Evolutionary conservation across 108 stramenopile species (phyloP), one percentile per base, ranked within the genome.

Genomic region (Skeletonema tropicum): DNA sequence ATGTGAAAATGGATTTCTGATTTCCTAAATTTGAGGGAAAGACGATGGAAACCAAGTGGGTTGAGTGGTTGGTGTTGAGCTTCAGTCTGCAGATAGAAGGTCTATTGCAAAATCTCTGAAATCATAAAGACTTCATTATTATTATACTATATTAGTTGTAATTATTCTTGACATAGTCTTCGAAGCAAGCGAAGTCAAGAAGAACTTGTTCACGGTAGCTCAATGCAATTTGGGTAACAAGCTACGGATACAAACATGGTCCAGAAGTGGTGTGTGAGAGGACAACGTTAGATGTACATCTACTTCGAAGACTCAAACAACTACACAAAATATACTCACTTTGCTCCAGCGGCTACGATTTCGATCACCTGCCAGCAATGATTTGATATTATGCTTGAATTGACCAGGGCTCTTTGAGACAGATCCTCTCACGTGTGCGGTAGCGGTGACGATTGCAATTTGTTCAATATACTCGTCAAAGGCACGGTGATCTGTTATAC

Each of bases 381-480:
- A 57, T 67, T 78, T 76, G 48, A 90, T 80, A 8, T 87, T 87
- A 36, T 87, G 85, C 71, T 90, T 90, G 71, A 90, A 90, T 60
- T 86, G 76, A 11, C 73, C 89, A 3, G 89, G 89, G 19, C 77
- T 57, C 45, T 88, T 90, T 19, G 78, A 73, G 15, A 85, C 89
- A 6, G 84, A 68, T 2, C 87, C 89, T 75, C 89, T 76, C 1
- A 82, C 82, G 60, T 90, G 89, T 21, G 86, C 77, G 32, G 89
- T 86, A 11, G 89, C 89, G 19, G 87, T 90, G 12, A 71, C 73
- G 3, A 66, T 55, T 32, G 87, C 89, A 57, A 87, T 72, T 45
- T 84, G 85, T 49, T 84, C 83, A 14, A 88, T 73, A 67, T 84
- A 86, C 30, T 84, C 77, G n/a, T 64, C 65, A 61, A 79, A 88